These are phyloP conservation scores for Acer negundo DNA, from an alignment of 345 rosid species.

Conservation along the genomic window DNA sequence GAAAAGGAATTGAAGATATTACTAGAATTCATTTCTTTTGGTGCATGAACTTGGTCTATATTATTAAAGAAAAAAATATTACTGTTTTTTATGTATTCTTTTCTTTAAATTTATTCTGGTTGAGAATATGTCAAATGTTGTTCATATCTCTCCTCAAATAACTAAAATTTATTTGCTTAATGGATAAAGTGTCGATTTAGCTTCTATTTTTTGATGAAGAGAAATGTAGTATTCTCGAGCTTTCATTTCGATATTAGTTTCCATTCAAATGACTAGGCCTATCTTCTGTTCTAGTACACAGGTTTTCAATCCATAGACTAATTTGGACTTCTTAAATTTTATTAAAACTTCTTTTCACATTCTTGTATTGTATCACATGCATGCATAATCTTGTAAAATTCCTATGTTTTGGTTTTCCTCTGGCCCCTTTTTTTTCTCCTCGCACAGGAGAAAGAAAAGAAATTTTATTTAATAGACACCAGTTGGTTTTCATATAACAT, in stretches of 20 bases:
- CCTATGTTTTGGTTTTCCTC: background rate
- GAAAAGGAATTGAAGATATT: background rate
- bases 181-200: background rate
- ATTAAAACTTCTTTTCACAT: background rate
- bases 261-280: background rate
- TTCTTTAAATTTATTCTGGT: background rate
- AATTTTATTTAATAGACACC: background rate
- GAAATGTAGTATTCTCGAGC: background rate
- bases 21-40: background rate
- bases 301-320: background rate
- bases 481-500: background rate
- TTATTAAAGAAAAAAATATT: too few species aligned
- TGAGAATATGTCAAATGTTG: background rate
- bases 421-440: background rate
- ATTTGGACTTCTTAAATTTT: background rate
- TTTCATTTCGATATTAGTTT: background rate
- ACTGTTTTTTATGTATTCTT: background rate
- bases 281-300: background rate
- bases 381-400: constrained; percentile 7
- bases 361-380: background rate
- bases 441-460: background rate
- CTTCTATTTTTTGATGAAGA: background rate
- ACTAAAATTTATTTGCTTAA: background rate
- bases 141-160: background rate
- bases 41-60: background rate